These are phyloP conservation scores for Russula virescens DNA, from an alignment of 768 basidiomycete genomes.

Conservation along the genomic window DNA sequence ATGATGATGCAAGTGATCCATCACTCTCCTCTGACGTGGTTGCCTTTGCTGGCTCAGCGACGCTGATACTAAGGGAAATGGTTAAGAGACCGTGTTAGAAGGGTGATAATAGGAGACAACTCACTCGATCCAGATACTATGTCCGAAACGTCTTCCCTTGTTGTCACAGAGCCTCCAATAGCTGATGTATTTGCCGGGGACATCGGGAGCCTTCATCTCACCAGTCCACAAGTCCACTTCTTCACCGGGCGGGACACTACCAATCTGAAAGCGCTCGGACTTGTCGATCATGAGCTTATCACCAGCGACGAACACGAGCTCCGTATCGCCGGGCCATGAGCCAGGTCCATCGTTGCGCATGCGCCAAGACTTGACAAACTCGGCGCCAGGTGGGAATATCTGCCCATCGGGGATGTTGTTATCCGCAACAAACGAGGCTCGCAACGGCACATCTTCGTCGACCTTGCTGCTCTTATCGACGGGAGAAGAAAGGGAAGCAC, in stretches of 20 bases:
- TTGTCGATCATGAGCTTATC: conserved; percentile 44
- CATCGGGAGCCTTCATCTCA: conserved; percentile 79
- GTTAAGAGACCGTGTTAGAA: neutral
- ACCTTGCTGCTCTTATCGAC: neutral
- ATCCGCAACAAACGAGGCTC: conserved; percentile 57
- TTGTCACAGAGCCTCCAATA: conserved; percentile 71
- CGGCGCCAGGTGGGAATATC: conserved; percentile 72
- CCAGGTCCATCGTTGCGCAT: conserved; percentile 57
- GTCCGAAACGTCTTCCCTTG: conserved; percentile 56
- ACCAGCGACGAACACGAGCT: conserved; percentile 67
- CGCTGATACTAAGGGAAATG: conserved; percentile 47
- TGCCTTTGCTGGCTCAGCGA: conserved; percentile 43
- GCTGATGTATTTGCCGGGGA: conserved; percentile 63
- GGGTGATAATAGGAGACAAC: conserved; percentile 28
- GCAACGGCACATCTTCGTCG: conserved; percentile 31
- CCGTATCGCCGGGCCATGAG: conserved; percentile 65
- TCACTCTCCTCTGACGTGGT: conserved; percentile 32
- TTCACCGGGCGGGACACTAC: conserved; percentile 49
- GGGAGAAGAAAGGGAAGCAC: conserved; percentile 5
- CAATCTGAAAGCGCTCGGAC: conserved; percentile 42
- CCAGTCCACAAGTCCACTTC: conserved; percentile 62
- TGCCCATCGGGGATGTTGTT: conserved; percentile 72
- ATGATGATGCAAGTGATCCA: conserved; percentile 61
- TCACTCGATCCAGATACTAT: conserved; percentile 76
- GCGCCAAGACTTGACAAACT: conserved; percentile 81